phyloP scores from a whole-genome alignment of 2,329 filamentous ascomycete genomes.

The Pseudogymnoascus sp. region DNA sequence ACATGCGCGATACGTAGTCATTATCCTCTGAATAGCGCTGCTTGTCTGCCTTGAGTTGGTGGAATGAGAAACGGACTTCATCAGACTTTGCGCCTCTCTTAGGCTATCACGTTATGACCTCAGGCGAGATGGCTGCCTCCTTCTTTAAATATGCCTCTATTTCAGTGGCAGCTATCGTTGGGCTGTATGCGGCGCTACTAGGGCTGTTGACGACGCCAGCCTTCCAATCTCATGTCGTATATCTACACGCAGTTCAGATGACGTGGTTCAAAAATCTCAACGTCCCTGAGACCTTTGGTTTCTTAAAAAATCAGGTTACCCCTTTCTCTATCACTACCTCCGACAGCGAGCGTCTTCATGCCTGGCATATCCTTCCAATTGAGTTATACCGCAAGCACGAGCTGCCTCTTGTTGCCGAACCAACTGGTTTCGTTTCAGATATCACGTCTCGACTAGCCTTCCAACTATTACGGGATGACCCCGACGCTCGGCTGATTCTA shows the following conservation, averaged over 20 bases:
- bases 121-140: too few species aligned
- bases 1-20: too few species aligned
- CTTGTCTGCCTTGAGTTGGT: too few species aligned
- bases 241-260: constrained; percentile 45
- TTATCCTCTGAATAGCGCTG: too few species aligned
- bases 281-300: constrained; percentile 41
- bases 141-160: constrained; percentile 20
- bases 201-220: constrained; percentile 34
- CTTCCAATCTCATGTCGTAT: constrained; percentile 50
- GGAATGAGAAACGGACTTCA: too few species aligned
- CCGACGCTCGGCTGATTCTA: constrained; percentile 35
- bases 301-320: constrained; percentile 41
- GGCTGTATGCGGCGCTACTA: constrained; percentile 37
- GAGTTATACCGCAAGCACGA: constrained; percentile 39
- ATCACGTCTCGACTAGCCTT: constrained; percentile 31
- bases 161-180: constrained; percentile 22
- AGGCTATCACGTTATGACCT: too few species aligned
- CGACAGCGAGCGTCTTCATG: constrained; percentile 36
- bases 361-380: constrained; percentile 45
- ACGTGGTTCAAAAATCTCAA: constrained; percentile 48
- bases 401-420: constrained; percentile 33
- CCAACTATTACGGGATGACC: constrained; percentile 33
- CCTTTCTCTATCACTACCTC: constrained; percentile 38
- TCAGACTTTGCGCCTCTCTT: too few species aligned
- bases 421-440: constrained; percentile 30